A percentile compares a stretch with the other conserved stretches of the same genome.
phyloP scores from a whole-genome alignment of 2,329 filamentous ascomycete genomes.

The Ustulina deusta region DNA sequence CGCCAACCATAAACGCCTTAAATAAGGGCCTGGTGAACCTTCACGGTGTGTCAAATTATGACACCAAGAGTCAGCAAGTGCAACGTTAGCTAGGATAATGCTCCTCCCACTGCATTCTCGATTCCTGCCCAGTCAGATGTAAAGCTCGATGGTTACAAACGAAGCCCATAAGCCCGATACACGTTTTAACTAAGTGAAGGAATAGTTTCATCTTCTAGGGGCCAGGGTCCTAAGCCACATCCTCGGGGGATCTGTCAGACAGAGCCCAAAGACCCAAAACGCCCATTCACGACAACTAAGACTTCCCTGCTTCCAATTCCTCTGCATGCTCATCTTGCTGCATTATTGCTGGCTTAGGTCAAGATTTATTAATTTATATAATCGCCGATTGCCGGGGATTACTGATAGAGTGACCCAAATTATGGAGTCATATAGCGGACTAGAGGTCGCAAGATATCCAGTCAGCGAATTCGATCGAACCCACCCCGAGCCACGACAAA shows the following conservation, averaged over 20 bases:
- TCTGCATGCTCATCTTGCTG: not conserved
- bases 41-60: not conserved
- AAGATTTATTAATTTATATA: not conserved
- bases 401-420: not conserved
- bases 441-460: slow-evolving; percentile 8
- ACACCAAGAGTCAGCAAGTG: not conserved
- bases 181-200: not conserved
- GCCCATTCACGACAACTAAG: not conserved
- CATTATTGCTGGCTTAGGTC: not conserved
- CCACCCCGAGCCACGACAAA: not conserved
- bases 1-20: no score
- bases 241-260: not conserved
- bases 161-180: not conserved
- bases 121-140: not conserved
- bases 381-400: not conserved
- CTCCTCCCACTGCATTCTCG: not conserved
- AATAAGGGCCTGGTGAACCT: no score
- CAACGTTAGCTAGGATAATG: not conserved
- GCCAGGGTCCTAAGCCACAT: not conserved
- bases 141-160: not conserved
- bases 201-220: not conserved
- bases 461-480: not conserved
- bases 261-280: not conserved
- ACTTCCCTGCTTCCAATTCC: not conserved
- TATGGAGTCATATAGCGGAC: slow-evolving; percentile 16